Conservation (phyloP, 768 basidiomycete genomes). For the Goffeauzyma gilvescens region DNA sequence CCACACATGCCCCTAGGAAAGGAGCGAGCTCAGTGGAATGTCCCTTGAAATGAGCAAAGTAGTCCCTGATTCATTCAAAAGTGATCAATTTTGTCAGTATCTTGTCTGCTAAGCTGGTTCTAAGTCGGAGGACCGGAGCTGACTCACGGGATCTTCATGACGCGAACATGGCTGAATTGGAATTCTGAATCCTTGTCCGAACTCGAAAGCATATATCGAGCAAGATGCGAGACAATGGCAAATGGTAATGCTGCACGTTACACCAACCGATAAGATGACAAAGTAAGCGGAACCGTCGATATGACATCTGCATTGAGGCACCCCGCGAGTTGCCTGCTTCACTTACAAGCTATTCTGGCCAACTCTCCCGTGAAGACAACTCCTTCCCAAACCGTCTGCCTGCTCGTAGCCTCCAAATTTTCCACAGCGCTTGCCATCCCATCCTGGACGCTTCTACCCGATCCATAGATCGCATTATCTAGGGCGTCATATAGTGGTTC, state of each 20-base stretch:
- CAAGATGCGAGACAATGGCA: constrained; percentile 24
- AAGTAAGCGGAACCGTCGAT: neutral
- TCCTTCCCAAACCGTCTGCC: constrained; percentile 22
- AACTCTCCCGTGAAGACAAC: constrained; percentile 26
- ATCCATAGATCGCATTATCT: constrained; percentile 6
- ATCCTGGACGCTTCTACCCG: constrained; percentile 21
- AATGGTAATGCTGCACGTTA: constrained; percentile 18
- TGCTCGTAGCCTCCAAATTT: constrained; percentile 15
- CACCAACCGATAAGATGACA: neutral
- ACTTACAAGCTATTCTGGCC: constrained; percentile 27
- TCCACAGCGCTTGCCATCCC: constrained; percentile 22
- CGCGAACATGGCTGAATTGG: constrained; percentile 19
- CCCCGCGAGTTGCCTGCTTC: too few species aligned
- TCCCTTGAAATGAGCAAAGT: constrained; percentile 26
- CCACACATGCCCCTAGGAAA: constrained; percentile 28
- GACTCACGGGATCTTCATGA: constrained; percentile 22
- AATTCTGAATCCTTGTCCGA: constrained; percentile 22
- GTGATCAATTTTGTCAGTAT: too few species aligned
- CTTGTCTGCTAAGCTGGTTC: too few species aligned
- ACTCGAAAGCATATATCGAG: constrained; percentile 22
- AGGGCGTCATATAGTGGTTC: constrained; percentile 19
- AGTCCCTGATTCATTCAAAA: constrained; percentile 17
- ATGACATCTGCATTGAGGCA: neutral
- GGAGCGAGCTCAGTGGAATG: constrained; percentile 22
- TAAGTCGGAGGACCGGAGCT: too few species aligned